Base-by-base conservation (phyloP, 225 moss, liverwort and hornwort genomes). In the Climacium dendroides region DNA sequence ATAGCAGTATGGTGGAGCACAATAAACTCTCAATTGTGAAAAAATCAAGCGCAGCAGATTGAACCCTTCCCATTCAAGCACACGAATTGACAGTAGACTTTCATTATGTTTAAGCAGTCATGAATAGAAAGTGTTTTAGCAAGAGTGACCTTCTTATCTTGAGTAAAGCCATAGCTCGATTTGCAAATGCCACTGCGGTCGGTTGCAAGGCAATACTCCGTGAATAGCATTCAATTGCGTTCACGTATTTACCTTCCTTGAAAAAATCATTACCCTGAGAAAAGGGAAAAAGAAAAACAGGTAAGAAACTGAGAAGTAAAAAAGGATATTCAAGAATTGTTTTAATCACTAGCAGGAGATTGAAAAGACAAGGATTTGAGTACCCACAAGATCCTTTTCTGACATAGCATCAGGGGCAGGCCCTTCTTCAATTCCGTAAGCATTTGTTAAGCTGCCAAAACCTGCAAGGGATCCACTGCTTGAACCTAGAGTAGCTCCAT, bases 121-220 rank as follows among this genome's bases (percentile, higher is more conserved):
- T 75, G 69, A 72, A 89, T 29, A 87, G 82, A 83, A 69, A 86
- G 71, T 52, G 70, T 24, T 78, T 89, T 90, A 91, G 82, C 65
- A 89, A 78, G 29, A 71, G 87, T 90, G 83, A 97, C 99, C 97
- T 97, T 93, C 94, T 94, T 80, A 99, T 96, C 89, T 94, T 99
- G 69, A 99, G 93, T 80, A 90, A 93, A 88, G 97, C 97, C 99
- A 99, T 97, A 79, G 97, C 97, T 90, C 99, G 94, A 87, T 99
- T 99, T 64, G 97, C 97, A 88, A 95, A 95, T 53, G 97, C 96
- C 64, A 96, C 94, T 90, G 99, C 96, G 30, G 97, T 96, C 75
- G 96, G 96, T 85, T 96, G 95, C 89, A 99, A 87, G 24, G 96
- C 97, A 89, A 99, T 97, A 89, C 99, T 99, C 82, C 97, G 94